Evolutionary conservation across 2,329 filamentous ascomycete genomes (phyloP), one percentile per base, ranked within the genome.

Genomic region (Talaromyces sp.): DNA sequence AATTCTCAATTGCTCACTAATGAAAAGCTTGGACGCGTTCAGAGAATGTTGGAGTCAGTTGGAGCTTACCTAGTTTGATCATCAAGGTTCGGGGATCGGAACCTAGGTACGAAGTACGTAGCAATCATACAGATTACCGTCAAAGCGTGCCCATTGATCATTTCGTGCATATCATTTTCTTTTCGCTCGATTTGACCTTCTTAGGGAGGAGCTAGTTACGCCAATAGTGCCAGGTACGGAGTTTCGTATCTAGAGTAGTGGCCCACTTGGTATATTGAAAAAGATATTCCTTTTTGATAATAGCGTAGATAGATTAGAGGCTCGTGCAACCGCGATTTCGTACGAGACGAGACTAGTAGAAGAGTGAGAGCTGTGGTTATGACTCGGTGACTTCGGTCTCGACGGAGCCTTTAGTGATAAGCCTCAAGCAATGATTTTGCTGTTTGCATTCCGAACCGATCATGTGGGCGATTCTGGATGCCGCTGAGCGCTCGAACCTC

Each of bases 1-100:
- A 14, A 35, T 21, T 54, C n/a, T 25, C 35, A 54, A 54, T 35
- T 54, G 48, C 48, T 54, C 48, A 33, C 48, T 54, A 54, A 7
- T n/a, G 28, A 54, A 6, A 48, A 35, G 28, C 48, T 54, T 35
- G 28, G 48, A 33, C 48, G 28, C 28, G 4, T 52, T 33, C 16
- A 21, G 48, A n/a, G 28, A 52, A 31, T 31, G 8, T 33, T 33
- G 25, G 28, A 31, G 25, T 16, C 9, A 25, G 31, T 21, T 18
- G 12, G 9, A 54, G 28, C 16, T 35, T 18, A 28, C 28, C 28
- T 28, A 12, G 46, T 18, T 35, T 35, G 48, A 54, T 54, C 48
- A 33, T 54, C 48, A 54, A 54, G 48, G n/a, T 33, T 54, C 28
- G 28, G 48, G 35, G 48, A 35, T n/a, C 48, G 48, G 28, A 54